Percentiles rank a stretch among this genome's conserved stretches.
phyloP scores from a whole-genome alignment of 2,329 filamentous ascomycete genomes.

The Stagonosporopsis rhizophila region DNA sequence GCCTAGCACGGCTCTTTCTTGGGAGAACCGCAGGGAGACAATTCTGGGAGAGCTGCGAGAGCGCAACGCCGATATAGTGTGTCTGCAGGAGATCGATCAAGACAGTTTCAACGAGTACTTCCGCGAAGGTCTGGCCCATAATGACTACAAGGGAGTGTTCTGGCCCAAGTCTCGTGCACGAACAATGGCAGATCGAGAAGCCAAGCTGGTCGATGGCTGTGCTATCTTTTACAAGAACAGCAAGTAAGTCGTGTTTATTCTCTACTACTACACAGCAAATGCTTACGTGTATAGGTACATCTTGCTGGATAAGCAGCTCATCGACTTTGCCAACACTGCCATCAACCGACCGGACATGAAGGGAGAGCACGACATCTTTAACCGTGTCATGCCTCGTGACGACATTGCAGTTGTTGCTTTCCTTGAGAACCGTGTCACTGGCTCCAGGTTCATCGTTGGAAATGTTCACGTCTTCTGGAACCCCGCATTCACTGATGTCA shows the following conservation, averaged over 20 bases:
- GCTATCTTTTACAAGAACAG: constrained; percentile 95
- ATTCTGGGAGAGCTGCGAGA: constrained; percentile 83
- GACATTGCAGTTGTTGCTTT: constrained; percentile 93
- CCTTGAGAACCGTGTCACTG: constrained; percentile 88
- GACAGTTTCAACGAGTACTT: constrained; percentile 94
- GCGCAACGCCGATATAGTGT: constrained; percentile 86
- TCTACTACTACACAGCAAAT: background rate
- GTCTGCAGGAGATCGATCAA: constrained; percentile 90
- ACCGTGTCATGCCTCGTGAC: constrained; percentile 97
- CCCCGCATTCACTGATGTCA: constrained; percentile 87
- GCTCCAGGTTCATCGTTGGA: constrained; percentile 88
- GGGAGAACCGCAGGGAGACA: constrained; percentile 84
- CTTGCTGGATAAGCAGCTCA: constrained; percentile 88
- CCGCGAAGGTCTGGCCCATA: constrained; percentile 80
- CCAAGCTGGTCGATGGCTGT: constrained; percentile 90
- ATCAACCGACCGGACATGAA: constrained; percentile 98
- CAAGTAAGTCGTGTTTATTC: constrained; percentile 62
- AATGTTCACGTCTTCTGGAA: constrained; percentile 98
- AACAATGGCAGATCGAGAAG: constrained; percentile 90
- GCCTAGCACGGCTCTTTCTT: constrained; percentile 78
- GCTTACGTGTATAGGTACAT: constrained; percentile 64
- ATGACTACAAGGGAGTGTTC: constrained; percentile 93
- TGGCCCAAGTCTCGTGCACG: constrained; percentile 89
- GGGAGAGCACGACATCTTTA: constrained; percentile 96
- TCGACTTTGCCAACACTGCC: constrained; percentile 89